Base-by-base conservation (phyloP, 176 grass and related monocot species). In the Puya raimondii region DNA sequence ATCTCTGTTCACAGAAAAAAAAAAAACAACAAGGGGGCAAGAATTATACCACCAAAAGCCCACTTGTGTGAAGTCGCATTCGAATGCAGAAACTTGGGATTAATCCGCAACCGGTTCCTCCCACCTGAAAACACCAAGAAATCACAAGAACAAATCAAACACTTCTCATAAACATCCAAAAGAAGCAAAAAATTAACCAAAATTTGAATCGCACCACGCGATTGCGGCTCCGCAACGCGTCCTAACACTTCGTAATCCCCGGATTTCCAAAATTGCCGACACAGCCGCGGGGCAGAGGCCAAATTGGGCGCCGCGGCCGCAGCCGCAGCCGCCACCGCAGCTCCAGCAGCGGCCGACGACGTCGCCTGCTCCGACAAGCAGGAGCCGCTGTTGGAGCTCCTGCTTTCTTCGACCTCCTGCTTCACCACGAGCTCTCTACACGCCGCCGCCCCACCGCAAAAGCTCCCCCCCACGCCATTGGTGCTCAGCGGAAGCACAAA, bases 221-320 rank as follows among this genome's bases (percentile, higher is more conserved):
- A 71, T 68, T 9, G 58, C 3, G 27, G 61, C 47, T 53, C 57
- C 69, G 23, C 51, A 54, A 47, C 27, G 57, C 22, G 56, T 16
- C 53, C 58, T 27, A 50, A 82, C 50, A 88, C 84, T 68, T 90
- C 84, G 66, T 97, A 97, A 65, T 97, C 89, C 9, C 94, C 94
- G 42, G 94, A 97, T 78, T 90, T 97, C 94, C 89, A 97, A 73
- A 97, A 97, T 75, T 93, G 89, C 73, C 84, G 87, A 72, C 84
- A 78, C 68, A 93, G 75, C 65, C 68, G 84, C 65, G 69, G 67
- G 54, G 76, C 59, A 48, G 73, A 68, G 25, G 70, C 20, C 16
- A 72, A 72, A 76, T 49, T 21, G 73, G 29, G 17, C 27, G 76
- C 54, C 47, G 63, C 75, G 18, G 63, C 70, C 73, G 77, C 65